Base-by-base conservation (phyloP, 176 grass and related monocot species). In the Otatea glauca region DNA sequence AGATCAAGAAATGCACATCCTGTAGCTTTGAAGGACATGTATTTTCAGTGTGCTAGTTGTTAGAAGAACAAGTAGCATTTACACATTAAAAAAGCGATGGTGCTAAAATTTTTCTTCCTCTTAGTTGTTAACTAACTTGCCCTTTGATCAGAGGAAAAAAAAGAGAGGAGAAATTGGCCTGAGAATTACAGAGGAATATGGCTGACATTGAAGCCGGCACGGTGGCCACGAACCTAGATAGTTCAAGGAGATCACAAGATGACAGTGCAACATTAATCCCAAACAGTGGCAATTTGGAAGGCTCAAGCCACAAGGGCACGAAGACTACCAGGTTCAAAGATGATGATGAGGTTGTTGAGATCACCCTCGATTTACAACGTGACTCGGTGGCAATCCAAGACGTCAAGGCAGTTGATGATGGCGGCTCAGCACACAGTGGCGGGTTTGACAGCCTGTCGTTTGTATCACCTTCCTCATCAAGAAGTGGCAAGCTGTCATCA, bases 241-340 rank as follows among this genome's bases (percentile, higher is more conserved):
- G 73, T 68, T 86, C 81, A 43, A 86, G 77, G 68, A 85, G 44
- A 49, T 83, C 61, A 76, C 83, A 87, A 61, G 64, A 87, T 59
- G 86, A 88, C 35, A 85, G 84, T 23, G 77, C 83, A 39, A 89
- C 66, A 74, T 49, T 73, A 80, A 88, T 94, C 63, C 81, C 86
- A 53, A 75, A 88, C 62, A 92, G 92, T 70, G 89, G 92, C 20
- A 83, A 64, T 67, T 42, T 94, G 44, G 92, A 68, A 66, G 89
- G 78, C 24, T 86, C 87, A 72, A 75, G 72, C 43, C 21, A 62
- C 68, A 77, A 75, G 80, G 75, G 73, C 14, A 59, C 77, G 48
- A 97, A 97, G 81, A 84, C 73, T 3, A 60, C 85, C n/a, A 90
- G 94, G 83, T 97, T 93, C 70, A 93, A 85, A 21, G 94, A 97